A percentile compares a stretch with the other conserved stretches of the same genome.
phyloP scores from a whole-genome alignment of 2,329 filamentous ascomycete genomes.

The Aspergillus pseudotamarii region DNA sequence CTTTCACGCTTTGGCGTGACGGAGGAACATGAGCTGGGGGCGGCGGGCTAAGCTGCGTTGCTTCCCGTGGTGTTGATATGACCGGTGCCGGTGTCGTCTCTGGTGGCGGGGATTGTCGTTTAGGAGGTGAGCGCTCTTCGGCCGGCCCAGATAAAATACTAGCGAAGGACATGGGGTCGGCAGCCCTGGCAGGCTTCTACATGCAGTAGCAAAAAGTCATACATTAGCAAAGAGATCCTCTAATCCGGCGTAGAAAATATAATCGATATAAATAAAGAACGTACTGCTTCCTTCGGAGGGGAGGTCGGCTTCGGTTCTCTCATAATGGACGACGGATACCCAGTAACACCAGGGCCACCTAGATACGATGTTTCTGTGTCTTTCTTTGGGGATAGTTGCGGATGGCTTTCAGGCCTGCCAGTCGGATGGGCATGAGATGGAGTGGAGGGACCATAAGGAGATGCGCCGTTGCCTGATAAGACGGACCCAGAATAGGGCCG shows the following conservation, averaged over 20 bases:
- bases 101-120: conserved; percentile 52
- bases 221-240: not conserved
- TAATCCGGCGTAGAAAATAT: not conserved
- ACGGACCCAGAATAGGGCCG: conserved; percentile 39
- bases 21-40: conserved; percentile 19
- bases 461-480: conserved; percentile 38
- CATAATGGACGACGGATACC: conserved; percentile 35
- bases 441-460: conserved; percentile 40
- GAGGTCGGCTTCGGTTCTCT: conserved; percentile 38
- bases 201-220: conserved; percentile 8
- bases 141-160: conserved; percentile 86
- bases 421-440: conserved; percentile 47
- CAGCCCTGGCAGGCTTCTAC: conserved; percentile 72
- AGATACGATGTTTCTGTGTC: conserved; percentile 41
- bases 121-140: conserved; percentile 54
- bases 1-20: conserved; percentile 24
- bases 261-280: conserved; percentile 27
- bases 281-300: conserved; percentile 45
- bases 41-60: conserved; percentile 23
- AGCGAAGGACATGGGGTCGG: conserved; percentile 92
- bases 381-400: conserved; percentile 45
- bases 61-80: conserved; percentile 15
- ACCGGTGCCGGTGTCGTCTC: conserved; percentile 24
- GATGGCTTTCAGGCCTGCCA: conserved; percentile 38
- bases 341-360: conserved; percentile 31